Percentiles rank a stretch among this genome's conserved stretches.
phyloP scores from a whole-genome alignment of 2,329 filamentous ascomycete species.

The Arthroderma sp. region DNA sequence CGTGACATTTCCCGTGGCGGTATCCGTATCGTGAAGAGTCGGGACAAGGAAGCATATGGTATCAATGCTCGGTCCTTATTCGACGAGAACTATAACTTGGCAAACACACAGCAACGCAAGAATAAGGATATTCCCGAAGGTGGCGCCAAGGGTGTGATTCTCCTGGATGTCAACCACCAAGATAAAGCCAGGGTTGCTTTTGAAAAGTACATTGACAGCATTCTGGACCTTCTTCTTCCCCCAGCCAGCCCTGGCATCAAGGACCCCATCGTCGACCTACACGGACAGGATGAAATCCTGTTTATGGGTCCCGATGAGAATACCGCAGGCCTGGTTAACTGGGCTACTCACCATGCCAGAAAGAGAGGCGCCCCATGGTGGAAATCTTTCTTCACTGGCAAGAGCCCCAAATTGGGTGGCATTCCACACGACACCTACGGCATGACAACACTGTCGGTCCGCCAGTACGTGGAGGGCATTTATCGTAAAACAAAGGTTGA shows the following conservation, averaged over 20 bases:
- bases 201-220: conserved; percentile 99
- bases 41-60: conserved; percentile 86
- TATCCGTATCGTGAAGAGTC: conserved; percentile 96
- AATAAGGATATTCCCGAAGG: conserved; percentile 99
- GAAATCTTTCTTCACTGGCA: conserved; percentile 99
- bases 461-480: conserved; percentile 90
- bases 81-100: conserved; percentile 96
- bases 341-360: conserved; percentile 94
- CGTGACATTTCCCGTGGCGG: conserved; percentile 92
- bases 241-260: conserved; percentile 93
- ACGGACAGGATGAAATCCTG: conserved; percentile 89
- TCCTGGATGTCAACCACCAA: conserved; percentile 87
- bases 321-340: conserved; percentile 90
- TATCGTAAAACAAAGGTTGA: conserved; percentile 93
- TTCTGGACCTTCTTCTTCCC: conserved; percentile 83
- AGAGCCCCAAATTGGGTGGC: conserved; percentile 87
- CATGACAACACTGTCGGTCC: conserved; percentile 94
- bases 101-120: conserved; percentile 97
- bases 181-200: conserved; percentile 86
- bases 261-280: conserved; percentile 90
- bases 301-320: conserved; percentile 99
- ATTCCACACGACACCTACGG: conserved; percentile 94
- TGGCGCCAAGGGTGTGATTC: conserved; percentile 92
- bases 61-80: conserved; percentile 96
- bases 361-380: conserved; percentile 86